phyloP scores from a whole-genome alignment of 768 basidiomycete species.

The Hortiboletus campestris region DNA sequence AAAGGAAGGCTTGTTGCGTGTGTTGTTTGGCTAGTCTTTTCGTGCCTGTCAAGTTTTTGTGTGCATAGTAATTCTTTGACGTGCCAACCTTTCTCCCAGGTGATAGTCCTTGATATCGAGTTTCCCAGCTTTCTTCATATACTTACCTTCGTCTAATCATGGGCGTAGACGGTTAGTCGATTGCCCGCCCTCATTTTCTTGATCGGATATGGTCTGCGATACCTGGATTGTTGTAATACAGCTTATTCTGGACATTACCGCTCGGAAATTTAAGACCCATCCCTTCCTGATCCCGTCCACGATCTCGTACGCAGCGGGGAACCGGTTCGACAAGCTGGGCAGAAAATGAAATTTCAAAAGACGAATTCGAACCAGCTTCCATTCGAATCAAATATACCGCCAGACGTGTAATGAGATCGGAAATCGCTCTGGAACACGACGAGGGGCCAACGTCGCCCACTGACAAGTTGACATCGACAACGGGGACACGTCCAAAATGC shows the following conservation, averaged over 20 bases:
- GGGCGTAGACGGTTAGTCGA: slow-evolving; percentile 17
- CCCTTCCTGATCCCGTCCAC: neutral
- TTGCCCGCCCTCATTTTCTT: slow-evolving; percentile 16
- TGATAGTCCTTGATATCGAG: slow-evolving; percentile 16
- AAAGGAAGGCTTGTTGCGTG: slow-evolving; percentile 20
- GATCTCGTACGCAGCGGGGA: slow-evolving; percentile 1
- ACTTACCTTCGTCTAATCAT: slow-evolving; percentile 29
- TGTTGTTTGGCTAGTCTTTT: slow-evolving; percentile 20
- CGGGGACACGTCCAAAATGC: slow-evolving; percentile 1
- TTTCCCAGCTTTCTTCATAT: slow-evolving; percentile 14
- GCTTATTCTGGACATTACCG: slow-evolving; percentile 26
- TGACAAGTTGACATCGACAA: neutral
- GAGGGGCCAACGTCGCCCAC: neutral
- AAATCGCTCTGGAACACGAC: slow-evolving; percentile 6
- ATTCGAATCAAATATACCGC: slow-evolving; percentile 10
- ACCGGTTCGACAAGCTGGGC: neutral
- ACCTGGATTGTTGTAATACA: slow-evolving; percentile 40
- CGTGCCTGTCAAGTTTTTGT: slow-evolving; percentile 7
- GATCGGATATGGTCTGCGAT: slow-evolving; percentile 34
- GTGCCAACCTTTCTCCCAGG: neutral
- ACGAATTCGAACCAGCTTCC: slow-evolving; percentile 13
- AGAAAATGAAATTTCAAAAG: slow-evolving; percentile 13
- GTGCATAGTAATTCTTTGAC: slow-evolving; percentile 23
- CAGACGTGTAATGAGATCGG: neutral
- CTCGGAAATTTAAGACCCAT: slow-evolving; percentile 15